Base-by-base conservation (phyloP, 108 stramenopile species). In the Nitzschia palea region DNA sequence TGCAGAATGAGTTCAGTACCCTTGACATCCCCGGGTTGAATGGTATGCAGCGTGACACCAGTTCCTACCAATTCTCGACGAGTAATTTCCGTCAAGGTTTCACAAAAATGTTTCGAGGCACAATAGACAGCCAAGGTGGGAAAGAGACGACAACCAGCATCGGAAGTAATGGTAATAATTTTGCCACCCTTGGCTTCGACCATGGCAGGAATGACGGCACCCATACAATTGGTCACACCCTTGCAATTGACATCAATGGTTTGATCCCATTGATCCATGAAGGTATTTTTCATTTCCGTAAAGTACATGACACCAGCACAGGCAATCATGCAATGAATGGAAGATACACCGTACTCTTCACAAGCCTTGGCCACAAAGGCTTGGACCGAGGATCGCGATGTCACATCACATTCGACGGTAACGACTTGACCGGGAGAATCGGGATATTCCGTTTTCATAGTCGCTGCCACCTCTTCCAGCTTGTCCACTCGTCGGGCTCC, bases 221-320 rank as follows among this genome's bases (percentile, higher is more conserved):
- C 86, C 44, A 86, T 74, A 26, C 83, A 83, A 62, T 88, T 80
- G 70, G 83, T 80, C 20, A 83, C 75, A 30, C 91, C 91, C 67
- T 84, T 85, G 64, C 88, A 89, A 70, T 93, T 93, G 18, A 89
- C 87, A 61, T 93, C 91, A 22, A 93, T 80, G 14, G 81, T 84
- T 42, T 79, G 66, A 42, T 87, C 82, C 91, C 91, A 93, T 48
- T 89, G 83, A 56, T 93, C 91, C 85, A 82, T 76, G 40, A 79
- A 51, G 10, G 57, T 67, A 62, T 88, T 84, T 68, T 88, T 70
- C 86, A 93, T 88, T 58, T 68, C 50, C 0, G 88, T 89, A 59
- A 82, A 88, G 67, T 88, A 87, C 91, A 93, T 93, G 56, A 93
- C 91, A 10, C 91, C 91, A 23, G 91, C 83, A 54, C 74, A 76